Evolutionary conservation across 352 stramenopile species (phyloP), one percentile per base, ranked within the genome.

Genomic region (Peronospora destructor): DNA sequence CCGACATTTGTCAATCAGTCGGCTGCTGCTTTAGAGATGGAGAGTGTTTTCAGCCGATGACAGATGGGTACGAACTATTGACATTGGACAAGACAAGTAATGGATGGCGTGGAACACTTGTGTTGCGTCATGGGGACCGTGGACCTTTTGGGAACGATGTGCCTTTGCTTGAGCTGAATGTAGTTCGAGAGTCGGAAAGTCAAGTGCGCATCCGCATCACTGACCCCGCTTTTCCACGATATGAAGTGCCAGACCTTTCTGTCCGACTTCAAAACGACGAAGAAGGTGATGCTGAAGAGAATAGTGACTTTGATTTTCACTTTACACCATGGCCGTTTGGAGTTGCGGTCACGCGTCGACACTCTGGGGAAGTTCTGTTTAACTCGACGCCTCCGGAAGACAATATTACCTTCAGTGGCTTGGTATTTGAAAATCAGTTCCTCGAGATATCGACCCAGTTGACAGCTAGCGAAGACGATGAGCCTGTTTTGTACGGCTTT

Each of bases 391-490:
- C 81, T 13, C 64, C 60, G 4, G 39, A 45, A 0, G 25, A 58
- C 23, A 46, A 54, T 21, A 32, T 3, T 2, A 71, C 56, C 3
- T 85, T 87, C 37, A 87, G 72, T 49, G 79, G 79, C 0, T 51
- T 90, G 11, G 64, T 87, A 49, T 95, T 89, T 49, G 71, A 84
- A 45, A 92, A 95, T 53, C 85, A 95, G 59, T 95, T 84, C 46
- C 43, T 95, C 4, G 83, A 95, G 49, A 53, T 95, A 12, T 92
- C 84, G 12, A 93, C 81, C 1, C 66, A 83, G 32, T 53, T 91
- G 13, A 26, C 61, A 11, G 14, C 16, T 3, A 39, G 55, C 19
- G 28, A 61, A 29, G 41, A 49, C 2, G 51, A 68, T 2, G 59
- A 62, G 4, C 66, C 74, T 0, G 56, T 73, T 46, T 51, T 93